Percentiles rank a stretch among this genome's conserved stretches.
Evolutionary conservation across 768 basidiomycete species (phyloP).

Genomic region (Roridomyces roridus): DNA sequence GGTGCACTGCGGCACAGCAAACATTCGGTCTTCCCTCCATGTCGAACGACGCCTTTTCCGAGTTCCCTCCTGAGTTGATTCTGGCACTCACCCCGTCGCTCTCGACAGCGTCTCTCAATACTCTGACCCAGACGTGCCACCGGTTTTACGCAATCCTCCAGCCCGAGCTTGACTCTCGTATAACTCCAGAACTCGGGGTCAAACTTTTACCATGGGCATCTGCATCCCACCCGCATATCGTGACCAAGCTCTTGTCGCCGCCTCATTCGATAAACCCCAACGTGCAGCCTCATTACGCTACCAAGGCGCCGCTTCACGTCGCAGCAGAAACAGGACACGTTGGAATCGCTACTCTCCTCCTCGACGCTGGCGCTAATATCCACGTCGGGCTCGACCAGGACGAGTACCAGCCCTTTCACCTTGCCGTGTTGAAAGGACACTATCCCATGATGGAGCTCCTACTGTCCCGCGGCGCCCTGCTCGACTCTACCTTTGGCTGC

Average conservation of each 20-base stretch:
- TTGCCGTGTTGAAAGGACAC: not conserved
- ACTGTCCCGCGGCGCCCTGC: not conserved
- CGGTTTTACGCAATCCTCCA: not conserved
- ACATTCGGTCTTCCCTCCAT: no score
- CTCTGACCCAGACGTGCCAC: slow-evolving; percentile 1
- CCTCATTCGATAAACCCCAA: not conserved
- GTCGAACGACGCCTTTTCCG: not conserved
- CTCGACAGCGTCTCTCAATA: not conserved
- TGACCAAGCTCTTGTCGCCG: not conserved
- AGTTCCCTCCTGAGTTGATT: not conserved
- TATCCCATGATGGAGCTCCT: not conserved
- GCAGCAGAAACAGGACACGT: not conserved
- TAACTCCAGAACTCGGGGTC: not conserved
- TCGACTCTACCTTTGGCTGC: not conserved
- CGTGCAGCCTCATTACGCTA: not conserved
- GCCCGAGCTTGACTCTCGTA: not conserved
- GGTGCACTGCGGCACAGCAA: no score
- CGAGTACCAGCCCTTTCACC: no score
- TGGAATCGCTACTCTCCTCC: not conserved
- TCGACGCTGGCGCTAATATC: no score
- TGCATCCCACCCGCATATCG: not conserved
- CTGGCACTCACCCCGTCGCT: not conserved
- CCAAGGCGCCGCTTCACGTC: not conserved
- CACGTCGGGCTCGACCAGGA: no score
- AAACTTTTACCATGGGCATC: not conserved